These are phyloP conservation scores for Teunomyces panamensis DNA, from an alignment of 805 yeast genomes.

Conservation along the genomic window DNA sequence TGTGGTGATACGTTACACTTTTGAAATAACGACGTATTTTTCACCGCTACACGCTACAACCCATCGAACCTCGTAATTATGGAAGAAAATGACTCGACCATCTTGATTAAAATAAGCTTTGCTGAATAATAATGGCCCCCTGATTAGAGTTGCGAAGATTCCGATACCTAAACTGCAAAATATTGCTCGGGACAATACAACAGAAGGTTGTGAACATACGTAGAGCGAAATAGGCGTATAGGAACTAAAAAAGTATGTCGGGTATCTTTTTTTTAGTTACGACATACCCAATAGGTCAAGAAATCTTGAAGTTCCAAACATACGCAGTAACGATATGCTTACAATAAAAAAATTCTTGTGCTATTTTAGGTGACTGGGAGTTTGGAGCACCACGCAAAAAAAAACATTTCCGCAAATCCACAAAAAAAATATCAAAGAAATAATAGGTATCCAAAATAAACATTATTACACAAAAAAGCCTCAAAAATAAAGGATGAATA, in stretches of 20 bases:
- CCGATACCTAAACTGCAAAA: slow-evolving; percentile 1
- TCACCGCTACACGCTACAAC: neutral
- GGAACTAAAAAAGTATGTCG: neutral
- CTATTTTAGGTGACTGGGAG: too few species aligned
- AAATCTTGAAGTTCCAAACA: too few species aligned
- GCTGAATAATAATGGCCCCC: neutral
- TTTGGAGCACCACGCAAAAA: neutral
- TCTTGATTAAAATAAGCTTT: slow-evolving; percentile 2
- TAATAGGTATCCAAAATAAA: neutral
- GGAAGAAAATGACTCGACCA: neutral
- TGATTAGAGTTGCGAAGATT: neutral
- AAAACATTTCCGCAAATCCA: neutral
- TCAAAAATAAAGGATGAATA: neutral
- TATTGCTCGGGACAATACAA: neutral
- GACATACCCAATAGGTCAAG: too few species aligned
- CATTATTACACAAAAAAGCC: neutral
- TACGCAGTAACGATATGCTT: too few species aligned
- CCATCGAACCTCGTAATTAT: slow-evolving; percentile 1
- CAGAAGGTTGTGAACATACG: neutral
- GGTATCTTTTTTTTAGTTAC: too few species aligned
- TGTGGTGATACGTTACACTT: neutral
- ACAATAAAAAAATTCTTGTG: too few species aligned
- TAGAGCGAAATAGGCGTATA: neutral
- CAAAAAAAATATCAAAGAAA: neutral
- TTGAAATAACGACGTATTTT: neutral